Conservation (phyloP, 345 rosid species). For the Brassica incana region DNA sequence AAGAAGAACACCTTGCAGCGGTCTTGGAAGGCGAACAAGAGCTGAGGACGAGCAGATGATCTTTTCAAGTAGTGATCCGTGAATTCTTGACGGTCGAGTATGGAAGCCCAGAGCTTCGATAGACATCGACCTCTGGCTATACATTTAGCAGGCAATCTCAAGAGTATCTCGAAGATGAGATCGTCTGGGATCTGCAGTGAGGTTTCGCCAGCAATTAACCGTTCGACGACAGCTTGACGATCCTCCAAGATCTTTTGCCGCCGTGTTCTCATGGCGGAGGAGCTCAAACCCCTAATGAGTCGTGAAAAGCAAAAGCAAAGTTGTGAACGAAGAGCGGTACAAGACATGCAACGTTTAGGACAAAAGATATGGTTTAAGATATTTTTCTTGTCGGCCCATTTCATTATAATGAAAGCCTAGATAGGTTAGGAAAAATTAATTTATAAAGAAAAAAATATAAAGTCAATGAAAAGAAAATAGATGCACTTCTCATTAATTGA, state of each 20-base stretch:
- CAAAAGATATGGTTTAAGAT: too few relatives aligned
- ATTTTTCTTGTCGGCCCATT: neutral
- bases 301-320: neutral
- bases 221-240: neutral
- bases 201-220: neutral
- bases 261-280: neutral
- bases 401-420: neutral
- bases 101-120: neutral
- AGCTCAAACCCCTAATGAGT: neutral
- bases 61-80: neutral
- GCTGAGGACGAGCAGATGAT: neutral
- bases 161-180: neutral
- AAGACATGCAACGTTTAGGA: neutral
- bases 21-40: neutral
- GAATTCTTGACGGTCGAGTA: neutral
- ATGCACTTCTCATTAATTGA: too few relatives aligned
- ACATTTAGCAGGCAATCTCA: neutral
- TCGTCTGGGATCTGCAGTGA: neutral
- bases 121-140: neutral
- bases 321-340: too few relatives aligned
- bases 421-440: too few relatives aligned
- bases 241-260: neutral
- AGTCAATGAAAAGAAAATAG: too few relatives aligned
- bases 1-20: neutral
- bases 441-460: too few relatives aligned